Percentiles rank a stretch among this genome's conserved stretches.
These are phyloP conservation scores for Penicillium roqueforti DNA, from an alignment of 495 filamentous ascomycete species.

Conservation along the genomic window DNA sequence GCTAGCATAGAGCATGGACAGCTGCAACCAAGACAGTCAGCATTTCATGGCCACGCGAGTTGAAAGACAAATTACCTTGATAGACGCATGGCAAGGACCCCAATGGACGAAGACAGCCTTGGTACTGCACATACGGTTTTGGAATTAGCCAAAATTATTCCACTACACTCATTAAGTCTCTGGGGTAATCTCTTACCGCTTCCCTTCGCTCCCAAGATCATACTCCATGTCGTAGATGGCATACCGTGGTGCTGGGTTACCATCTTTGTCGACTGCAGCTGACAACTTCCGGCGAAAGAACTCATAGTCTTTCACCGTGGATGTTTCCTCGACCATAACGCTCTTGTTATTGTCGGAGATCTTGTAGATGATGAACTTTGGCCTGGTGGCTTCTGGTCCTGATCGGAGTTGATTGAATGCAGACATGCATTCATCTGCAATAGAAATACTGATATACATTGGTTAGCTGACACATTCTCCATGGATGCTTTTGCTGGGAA, in stretches of 20 bases:
- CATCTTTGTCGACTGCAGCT: slow-evolving; percentile 59
- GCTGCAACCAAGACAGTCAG: background rate
- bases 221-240: slow-evolving; percentile 82
- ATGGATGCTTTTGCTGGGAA: background rate
- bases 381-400: slow-evolving; percentile 48
- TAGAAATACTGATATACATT: slow-evolving; percentile 53
- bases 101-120: slow-evolving; percentile 84
- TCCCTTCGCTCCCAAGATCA: slow-evolving; percentile 66
- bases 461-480: background rate
- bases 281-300: slow-evolving; percentile 65
- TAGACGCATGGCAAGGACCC: slow-evolving; percentile 29
- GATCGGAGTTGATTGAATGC: slow-evolving; percentile 80
- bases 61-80: background rate
- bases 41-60: background rate
- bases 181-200: slow-evolving; percentile 42
- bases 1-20: background rate
- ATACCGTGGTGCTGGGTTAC: slow-evolving; percentile 61
- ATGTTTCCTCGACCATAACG: slow-evolving; percentile 68
- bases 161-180: background rate
- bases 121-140: slow-evolving; percentile 45
- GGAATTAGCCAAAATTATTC: background rate
- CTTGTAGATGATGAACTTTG: slow-evolving; percentile 86
- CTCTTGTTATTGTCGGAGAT: slow-evolving; percentile 74
- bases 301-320: slow-evolving; percentile 55
- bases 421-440: slow-evolving; percentile 64